Evolutionary conservation across 2,329 filamentous ascomycete genomes (phyloP).

Genomic region (Diaporthe batatas): DNA sequence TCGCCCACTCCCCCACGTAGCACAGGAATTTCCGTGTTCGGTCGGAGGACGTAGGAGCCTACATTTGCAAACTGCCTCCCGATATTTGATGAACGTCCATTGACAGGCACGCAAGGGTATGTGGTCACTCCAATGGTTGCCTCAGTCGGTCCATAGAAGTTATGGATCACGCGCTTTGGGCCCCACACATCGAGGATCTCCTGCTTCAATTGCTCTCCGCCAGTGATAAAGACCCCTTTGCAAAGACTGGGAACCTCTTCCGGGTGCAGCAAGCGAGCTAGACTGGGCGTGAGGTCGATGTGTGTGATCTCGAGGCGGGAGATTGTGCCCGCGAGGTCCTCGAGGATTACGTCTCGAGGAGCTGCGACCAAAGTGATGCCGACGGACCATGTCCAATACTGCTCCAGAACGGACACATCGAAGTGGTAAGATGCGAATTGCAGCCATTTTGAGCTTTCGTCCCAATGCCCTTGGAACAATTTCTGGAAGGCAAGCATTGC

Average conservation of each 20-base stretch:
- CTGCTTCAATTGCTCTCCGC: conserved; percentile 88
- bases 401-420: conserved; percentile 91
- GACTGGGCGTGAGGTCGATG: conserved; percentile 90
- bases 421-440: conserved; percentile 97
- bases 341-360: conserved; percentile 85
- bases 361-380: conserved; percentile 88
- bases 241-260: conserved; percentile 84
- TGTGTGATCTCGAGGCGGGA: conserved; percentile 83
- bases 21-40: conserved; percentile 78
- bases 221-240: conserved; percentile 90
- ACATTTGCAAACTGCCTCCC: conserved; percentile 90
- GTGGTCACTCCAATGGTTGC: conserved; percentile 94
- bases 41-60: conserved; percentile 81
- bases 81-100: conserved; percentile 89
- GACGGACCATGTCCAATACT: conserved; percentile 96
- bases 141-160: conserved; percentile 93
- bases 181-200: conserved; percentile 93
- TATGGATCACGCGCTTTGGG: conserved; percentile 83
- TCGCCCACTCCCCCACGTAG: conserved; percentile 85
- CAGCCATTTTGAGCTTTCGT: conserved; percentile 80
- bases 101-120: conserved; percentile 82
- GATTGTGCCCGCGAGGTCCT: conserved; percentile 83
- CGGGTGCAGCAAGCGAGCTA: conserved; percentile 83
- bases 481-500: conserved; percentile 88
- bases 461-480: conserved; percentile 83